phyloP scores from a whole-genome alignment of 2,329 filamentous ascomycete genomes.

The Arthrobotrys sphaeroides region DNA sequence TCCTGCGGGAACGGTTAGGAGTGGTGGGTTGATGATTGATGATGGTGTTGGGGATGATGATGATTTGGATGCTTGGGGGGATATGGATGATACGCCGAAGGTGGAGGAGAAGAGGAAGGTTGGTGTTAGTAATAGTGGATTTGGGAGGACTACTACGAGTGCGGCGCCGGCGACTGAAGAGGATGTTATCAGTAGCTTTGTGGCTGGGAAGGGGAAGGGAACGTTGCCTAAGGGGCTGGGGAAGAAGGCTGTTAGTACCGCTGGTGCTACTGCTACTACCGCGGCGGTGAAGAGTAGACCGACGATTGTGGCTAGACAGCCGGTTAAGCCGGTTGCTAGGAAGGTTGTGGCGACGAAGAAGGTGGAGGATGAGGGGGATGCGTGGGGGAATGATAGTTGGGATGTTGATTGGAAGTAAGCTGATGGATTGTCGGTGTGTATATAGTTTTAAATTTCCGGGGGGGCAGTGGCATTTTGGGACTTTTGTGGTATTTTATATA shows the following conservation, averaged over 20 bases:
- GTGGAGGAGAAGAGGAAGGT: slow-evolving; percentile 66
- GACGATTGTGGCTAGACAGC: slow-evolving; percentile 58
- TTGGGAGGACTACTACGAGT: slow-evolving; percentile 57
- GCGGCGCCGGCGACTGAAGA: slow-evolving; percentile 69
- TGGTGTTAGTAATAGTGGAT: slow-evolving; percentile 63
- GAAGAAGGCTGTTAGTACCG: slow-evolving; percentile 65
- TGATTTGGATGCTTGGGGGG: slow-evolving; percentile 79
- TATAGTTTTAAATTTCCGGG: neutral
- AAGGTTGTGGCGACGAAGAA: slow-evolving; percentile 73
- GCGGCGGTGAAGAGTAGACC: slow-evolving; percentile 62
- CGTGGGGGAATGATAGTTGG: slow-evolving; percentile 67
- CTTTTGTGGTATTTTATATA: too few species aligned
- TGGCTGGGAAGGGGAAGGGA: slow-evolving; percentile 79
- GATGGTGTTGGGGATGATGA: slow-evolving; percentile 71
- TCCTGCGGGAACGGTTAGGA: slow-evolving; percentile 56
- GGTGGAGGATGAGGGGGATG: slow-evolving; percentile 67
- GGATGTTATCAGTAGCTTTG: slow-evolving; percentile 93
- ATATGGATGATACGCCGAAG: slow-evolving; percentile 65
- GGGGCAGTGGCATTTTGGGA: neutral
- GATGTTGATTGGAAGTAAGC: slow-evolving; percentile 54
- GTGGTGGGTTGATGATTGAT: slow-evolving; percentile 65
- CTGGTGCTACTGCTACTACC: slow-evolving; percentile 59
- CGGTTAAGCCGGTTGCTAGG: slow-evolving; percentile 64
- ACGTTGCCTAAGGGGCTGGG: slow-evolving; percentile 82
- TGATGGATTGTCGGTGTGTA: neutral